Evolutionary conservation across 306 rosid genomes (phyloP).

Genomic region (Sechiopsis laciniata): DNA sequence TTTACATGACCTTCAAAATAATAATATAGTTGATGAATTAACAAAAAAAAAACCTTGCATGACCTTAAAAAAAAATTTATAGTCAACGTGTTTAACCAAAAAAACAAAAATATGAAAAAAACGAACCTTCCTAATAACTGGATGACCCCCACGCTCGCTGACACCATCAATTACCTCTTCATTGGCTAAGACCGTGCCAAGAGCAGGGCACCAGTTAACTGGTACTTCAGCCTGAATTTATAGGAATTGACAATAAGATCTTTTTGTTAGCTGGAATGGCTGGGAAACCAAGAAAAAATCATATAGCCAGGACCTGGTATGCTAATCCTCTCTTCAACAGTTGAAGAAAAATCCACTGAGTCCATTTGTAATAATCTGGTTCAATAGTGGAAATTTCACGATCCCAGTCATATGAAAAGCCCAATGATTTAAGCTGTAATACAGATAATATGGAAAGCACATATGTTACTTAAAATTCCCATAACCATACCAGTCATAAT

Average conservation of each 20-base stretch:
- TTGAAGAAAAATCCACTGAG: conserved; percentile 97
- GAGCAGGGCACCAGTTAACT: conserved; percentile 97
- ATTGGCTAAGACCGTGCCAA: conserved; percentile 97
- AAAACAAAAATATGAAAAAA: background rate
- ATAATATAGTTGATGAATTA: background rate
- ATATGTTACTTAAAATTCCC: background rate
- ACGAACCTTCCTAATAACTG: conserved; percentile 79
- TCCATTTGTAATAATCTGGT: conserved; percentile 93
- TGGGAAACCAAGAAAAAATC: conserved; percentile 17
- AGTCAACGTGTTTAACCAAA: background rate
- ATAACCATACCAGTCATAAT: background rate
- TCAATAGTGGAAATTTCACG: conserved; percentile 92
- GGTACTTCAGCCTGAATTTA: conserved; percentile 89
- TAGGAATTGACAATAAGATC: conserved; percentile 23
- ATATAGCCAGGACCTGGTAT: conserved; percentile 62
- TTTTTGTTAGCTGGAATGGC: conserved; percentile 15
- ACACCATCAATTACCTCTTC: conserved; percentile 98
- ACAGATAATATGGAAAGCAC: background rate
- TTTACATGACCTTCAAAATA: conserved; percentile 2
- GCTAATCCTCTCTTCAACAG: conserved; percentile 88
- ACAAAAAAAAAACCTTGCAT: background rate
- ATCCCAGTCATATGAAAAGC: conserved; percentile 96
- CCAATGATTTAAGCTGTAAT: conserved; percentile 83
- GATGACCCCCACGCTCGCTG: conserved; percentile 95
- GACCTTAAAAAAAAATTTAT: background rate